Base-by-base conservation (phyloP, 73 alveolate genomes). In the Halteria grandinella region DNA sequence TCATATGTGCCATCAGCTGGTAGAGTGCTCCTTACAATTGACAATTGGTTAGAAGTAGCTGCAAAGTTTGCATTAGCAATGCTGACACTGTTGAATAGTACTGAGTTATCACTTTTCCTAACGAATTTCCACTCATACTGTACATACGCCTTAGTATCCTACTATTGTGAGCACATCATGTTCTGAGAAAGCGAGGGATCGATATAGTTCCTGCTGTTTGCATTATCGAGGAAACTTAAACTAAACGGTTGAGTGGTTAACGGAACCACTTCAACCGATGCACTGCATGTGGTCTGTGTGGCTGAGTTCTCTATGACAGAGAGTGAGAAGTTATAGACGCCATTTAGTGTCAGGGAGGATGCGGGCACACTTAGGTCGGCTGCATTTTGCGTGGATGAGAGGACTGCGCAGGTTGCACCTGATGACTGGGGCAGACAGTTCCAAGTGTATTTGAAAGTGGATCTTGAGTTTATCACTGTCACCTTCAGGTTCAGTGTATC, bases 241-340 rank as follows among this genome's bases (percentile, higher is more conserved):
- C 40, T 29, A 3, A 57, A 31, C 2, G 5, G 5, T 15, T 51
- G 1, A 6, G 54, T 6, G 7, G 40, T 33, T 3, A 28, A 23
- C 7, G 77, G 12, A 8, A 6, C 29, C 1, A 60, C 29, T 37
- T 60, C 34, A 20, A 60, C 77, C 6, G 37, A 14, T 1, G 77
- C 77, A 10, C 60, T 4, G 29, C 77, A 60, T 10, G 77, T 15
- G n/a, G 77, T 37, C 28, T 60, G 24, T 15, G 37, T 60, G 2
- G 43, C 77, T 4, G 77, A 37, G 24, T 60, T 60, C 6, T 60
- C 77, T 17, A 21, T 36, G 59, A 60, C 43, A 11, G 77, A 36
- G 2, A 60, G 41, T 14, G 24, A 21, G 43, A 60, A 60, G 15
- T 25, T n/a, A 40, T 15, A 60, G 21, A 21, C 3, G 2, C 60